These are phyloP conservation scores for Entamoeba histolytica DNA, from an alignment of 208 protist genomes.

Conservation along the genomic window DNA sequence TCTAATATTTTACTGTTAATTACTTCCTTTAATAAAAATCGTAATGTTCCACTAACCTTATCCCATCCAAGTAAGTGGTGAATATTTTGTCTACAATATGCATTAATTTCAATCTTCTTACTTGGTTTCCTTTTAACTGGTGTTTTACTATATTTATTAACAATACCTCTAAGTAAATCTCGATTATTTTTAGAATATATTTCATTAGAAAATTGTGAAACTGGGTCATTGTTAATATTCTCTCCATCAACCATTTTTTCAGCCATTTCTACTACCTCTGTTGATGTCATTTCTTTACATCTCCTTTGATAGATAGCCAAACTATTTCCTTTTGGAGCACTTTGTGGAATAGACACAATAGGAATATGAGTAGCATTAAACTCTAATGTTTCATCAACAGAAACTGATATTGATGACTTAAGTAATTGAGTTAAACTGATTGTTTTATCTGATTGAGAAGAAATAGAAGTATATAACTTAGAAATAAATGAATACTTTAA, in stretches of 20 bases:
- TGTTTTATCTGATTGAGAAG: not conserved
- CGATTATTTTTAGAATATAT: not conserved
- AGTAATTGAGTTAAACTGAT: not conserved
- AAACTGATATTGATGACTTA: not conserved
- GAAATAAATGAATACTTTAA: not conserved
- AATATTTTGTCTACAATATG: not conserved
- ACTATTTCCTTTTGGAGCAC: not conserved
- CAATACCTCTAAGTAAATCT: not conserved
- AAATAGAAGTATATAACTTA: not conserved
- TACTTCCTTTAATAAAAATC: not conserved
- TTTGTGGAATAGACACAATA: not conserved
- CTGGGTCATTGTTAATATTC: not conserved
- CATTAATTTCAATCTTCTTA: not conserved
- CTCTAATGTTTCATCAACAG: not conserved
- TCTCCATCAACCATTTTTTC: not conserved
- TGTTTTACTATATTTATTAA: not conserved
- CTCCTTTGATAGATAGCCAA: not conserved
- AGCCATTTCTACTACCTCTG: not conserved
- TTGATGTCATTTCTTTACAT: not conserved
- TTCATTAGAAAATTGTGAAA: not conserved
- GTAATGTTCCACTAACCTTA: not conserved
- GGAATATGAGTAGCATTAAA: not conserved
- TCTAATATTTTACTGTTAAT: not conserved
- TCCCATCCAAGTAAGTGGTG: not conserved
- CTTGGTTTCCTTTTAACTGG: not conserved